A percentile compares a stretch with the other conserved stretches of the same genome.
phyloP scores from a whole-genome alignment of 1,284 basidiomycete genomes.

The Fomes fomentarius region DNA sequence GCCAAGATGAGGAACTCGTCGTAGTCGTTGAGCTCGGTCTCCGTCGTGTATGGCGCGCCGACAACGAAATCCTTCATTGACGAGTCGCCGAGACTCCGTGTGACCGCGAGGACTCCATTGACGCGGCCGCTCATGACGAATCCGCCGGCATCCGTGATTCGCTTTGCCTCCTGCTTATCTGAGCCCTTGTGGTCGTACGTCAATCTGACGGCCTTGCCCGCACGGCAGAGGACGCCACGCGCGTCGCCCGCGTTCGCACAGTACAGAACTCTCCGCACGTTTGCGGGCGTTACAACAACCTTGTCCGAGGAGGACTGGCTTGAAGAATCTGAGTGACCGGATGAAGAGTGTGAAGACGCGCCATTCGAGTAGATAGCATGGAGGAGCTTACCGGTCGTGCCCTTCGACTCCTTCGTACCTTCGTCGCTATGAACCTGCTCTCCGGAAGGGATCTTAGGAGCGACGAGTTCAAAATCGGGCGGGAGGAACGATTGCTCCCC shows the following conservation, averaged over 20 bases:
- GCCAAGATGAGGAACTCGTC: constrained; percentile 97
- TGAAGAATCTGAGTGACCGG: constrained; percentile 25
- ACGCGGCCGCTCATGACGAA: constrained; percentile 99
- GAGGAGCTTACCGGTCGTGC: constrained; percentile 54
- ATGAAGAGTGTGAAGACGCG: constrained; percentile 38
- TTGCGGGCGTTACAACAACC: constrained; percentile 49
- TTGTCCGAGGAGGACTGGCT: constrained; percentile 12
- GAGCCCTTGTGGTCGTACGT: constrained; percentile 99
- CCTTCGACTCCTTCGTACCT: constrained; percentile 38
- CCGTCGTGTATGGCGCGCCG: constrained; percentile 96
- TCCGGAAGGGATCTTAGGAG: constrained; percentile 32
- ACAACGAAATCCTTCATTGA: constrained; percentile 99
- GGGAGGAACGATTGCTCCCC: constrained; percentile 69
- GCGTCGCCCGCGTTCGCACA: constrained; percentile 97
- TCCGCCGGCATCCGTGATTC: constrained; percentile 97
- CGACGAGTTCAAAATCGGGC: constrained; percentile 32
- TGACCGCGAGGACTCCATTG: constrained; percentile 96
- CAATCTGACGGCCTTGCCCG: constrained; percentile 88
- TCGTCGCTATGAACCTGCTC: constrained; percentile 21
- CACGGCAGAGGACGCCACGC: constrained; percentile 86
- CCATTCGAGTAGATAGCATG: constrained; percentile 60
- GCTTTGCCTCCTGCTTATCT: constrained; percentile 95
- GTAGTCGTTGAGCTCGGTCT: constrained; percentile 87
- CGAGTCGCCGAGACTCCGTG: constrained; percentile 93
- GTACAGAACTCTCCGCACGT: constrained; percentile 81